phyloP scores from a whole-genome alignment of 345 rosid genomes.

The Citrus medica region DNA sequence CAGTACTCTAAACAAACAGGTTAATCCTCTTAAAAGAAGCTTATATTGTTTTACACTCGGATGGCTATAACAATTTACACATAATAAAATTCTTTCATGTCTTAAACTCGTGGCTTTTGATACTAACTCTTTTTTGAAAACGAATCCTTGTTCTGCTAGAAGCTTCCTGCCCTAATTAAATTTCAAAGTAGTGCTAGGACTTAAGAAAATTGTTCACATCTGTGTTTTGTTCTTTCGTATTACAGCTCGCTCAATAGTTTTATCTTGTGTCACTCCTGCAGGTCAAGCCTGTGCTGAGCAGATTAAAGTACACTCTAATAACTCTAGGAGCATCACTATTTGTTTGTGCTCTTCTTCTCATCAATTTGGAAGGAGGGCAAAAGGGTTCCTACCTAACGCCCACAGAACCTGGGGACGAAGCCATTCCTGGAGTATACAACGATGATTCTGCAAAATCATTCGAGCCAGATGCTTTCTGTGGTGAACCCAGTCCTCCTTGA shows the following conservation, averaged over 20 bases:
- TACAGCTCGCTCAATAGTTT: neutral
- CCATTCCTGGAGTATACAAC: constrained; percentile 69
- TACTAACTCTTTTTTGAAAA: neutral
- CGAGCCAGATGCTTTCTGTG: constrained; percentile 88
- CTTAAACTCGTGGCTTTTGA: neutral
- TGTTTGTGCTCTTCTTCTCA: constrained; percentile 41
- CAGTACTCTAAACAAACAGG: neutral
- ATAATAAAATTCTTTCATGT: neutral
- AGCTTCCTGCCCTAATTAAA: neutral
- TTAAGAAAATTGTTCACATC: neutral
- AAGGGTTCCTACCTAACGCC: constrained; percentile 25
- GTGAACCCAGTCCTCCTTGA: constrained; percentile 47
- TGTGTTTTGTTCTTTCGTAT: neutral
- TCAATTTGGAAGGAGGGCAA: constrained; percentile 44
- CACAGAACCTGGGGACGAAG: constrained; percentile 37
- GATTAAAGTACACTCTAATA: constrained; percentile 74
- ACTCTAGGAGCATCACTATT: constrained; percentile 60
- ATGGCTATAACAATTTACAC: neutral
- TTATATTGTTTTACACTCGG: neutral
- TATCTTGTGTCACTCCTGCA: constrained; percentile 14
- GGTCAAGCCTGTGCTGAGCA: constrained; percentile 84
- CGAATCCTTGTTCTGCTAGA: neutral
- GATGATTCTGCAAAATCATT: constrained; percentile 79
- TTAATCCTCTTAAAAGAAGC: neutral
- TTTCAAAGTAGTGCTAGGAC: neutral